Base-by-base conservation (phyloP, 2,329 filamentous ascomycete genomes). In the Aspergillus nomiae region DNA sequence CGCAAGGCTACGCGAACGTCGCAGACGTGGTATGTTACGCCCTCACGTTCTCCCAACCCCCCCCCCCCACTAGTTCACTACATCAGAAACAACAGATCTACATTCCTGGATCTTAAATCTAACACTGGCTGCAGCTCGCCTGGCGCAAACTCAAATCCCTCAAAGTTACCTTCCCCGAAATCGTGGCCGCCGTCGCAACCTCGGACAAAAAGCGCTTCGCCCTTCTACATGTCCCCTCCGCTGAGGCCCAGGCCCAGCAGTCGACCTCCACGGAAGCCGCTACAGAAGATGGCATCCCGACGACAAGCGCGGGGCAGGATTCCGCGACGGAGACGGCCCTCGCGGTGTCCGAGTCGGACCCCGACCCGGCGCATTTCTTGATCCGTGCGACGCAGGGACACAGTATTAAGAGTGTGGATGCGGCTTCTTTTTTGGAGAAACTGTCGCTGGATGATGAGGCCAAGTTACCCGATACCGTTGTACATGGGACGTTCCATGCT, bases 331-430 rank as follows among this genome's bases (percentile, higher is more conserved):
- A 71, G 24, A 71, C 76, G 43, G 75, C 78, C n/a, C 68, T 80
- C 16, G 69, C 76, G n/a, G 72, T 74, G 4, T 68, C 72, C 30
- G 75, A 78, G 54, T 64, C 76, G 10, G 82, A 90, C 59, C 84
- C 91, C 0, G 81, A 90, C 56, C 84, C 92, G 0, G 77, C 84
- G 0, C 84, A 90, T 76, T 97, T 89, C 82, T 84, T 96, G 36
- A 97, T 99, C 79, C 92, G 95, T 72, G 95, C 95, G 32, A 97
- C 96, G 74, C 95, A 98, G 81, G 95, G 95, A 60, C 95, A 98
- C 82, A 92, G 88, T 71, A 91, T 99, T 74, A 87, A 88, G 72
- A 80, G 89, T 8, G 70, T 89, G 41, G 89, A 92, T 32, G 87
- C 87, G n/a, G 87, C 89, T 54, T 85, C 85, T 0, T 84, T 96